Conservation (phyloP, 805 yeast species). For the Starmerella stigmatis region DNA sequence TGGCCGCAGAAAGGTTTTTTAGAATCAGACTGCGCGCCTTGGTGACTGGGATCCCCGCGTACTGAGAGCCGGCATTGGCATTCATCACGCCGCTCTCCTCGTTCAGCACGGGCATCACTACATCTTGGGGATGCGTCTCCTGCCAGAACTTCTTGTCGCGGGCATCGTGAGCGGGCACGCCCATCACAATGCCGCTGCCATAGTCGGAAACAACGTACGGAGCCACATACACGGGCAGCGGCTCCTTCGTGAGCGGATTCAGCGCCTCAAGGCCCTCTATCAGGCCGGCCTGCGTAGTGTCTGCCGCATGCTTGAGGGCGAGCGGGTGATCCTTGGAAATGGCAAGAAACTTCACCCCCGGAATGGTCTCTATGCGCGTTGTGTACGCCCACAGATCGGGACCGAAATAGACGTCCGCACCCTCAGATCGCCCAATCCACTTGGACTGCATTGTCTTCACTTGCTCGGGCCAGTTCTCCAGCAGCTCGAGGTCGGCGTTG, state of each 20-base stretch:
- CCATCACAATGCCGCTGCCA: constrained; percentile 95
- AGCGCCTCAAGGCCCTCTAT: constrained; percentile 34
- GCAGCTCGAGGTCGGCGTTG: constrained; percentile 48
- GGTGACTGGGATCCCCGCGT: constrained; percentile 38
- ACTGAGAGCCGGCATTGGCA: constrained; percentile 37
- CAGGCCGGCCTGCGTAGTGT: constrained; percentile 39
- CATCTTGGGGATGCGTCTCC: constrained; percentile 31
- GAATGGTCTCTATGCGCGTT: constrained; percentile 81
- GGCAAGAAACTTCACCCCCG: constrained; percentile 74
- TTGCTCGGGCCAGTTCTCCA: constrained; percentile 75
- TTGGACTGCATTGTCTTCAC: constrained; percentile 84
- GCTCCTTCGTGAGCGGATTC: constrained; percentile 47
- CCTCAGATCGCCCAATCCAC: constrained; percentile 88
- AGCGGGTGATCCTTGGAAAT: constrained; percentile 62
- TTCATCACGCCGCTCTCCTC: constrained; percentile 37
- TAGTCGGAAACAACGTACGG: constrained; percentile 79
- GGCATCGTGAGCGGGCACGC: constrained; percentile 88
- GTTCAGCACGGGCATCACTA: constrained; percentile 30
- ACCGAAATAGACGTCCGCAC: constrained; percentile 56
- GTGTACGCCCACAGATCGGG: constrained; percentile 52
- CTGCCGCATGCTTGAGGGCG: constrained; percentile 33
- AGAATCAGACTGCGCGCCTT: constrained; percentile 46
- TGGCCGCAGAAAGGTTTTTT: constrained; percentile 32
- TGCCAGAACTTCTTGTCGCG: constrained; percentile 79
- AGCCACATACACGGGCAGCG: constrained; percentile 73